Evolutionary conservation across 129 eudicot species (phyloP).

Genomic region (Scalesia atractyloides): DNA sequence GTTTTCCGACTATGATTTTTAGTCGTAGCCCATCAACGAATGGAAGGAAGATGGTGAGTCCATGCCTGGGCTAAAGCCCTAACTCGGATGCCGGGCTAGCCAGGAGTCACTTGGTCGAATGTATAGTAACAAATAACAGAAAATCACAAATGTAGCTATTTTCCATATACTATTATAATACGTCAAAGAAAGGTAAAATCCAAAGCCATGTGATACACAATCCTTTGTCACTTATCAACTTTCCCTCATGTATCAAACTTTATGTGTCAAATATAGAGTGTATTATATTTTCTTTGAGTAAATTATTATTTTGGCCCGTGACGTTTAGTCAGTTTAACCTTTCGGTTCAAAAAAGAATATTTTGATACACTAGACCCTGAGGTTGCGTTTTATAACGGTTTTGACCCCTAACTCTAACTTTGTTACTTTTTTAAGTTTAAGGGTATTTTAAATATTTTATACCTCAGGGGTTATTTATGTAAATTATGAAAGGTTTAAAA

Average conservation of each 20-base stretch:
- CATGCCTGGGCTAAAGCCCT: slow-evolving; percentile 14
- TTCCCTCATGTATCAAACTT: neutral
- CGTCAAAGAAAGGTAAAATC: neutral
- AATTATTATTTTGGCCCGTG: too few species aligned
- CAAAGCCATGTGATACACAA: neutral
- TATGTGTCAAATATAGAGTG: neutral
- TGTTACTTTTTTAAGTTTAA: too few species aligned
- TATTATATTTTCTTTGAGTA: too few species aligned
- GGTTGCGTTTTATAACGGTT: too few species aligned
- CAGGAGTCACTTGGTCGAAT: neutral
- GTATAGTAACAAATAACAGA: slow-evolving; percentile 18
- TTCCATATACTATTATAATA: neutral
- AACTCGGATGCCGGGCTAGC: slow-evolving; percentile 10
- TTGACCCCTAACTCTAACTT: too few species aligned
- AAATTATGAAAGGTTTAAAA: too few species aligned
- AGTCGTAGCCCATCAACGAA: slow-evolving; percentile 39
- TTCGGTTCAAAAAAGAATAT: too few species aligned
- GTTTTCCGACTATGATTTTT: slow-evolving; percentile 33
- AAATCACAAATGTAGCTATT: neutral
- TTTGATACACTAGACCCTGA: too few species aligned
- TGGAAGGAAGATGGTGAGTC: slow-evolving; percentile 39
- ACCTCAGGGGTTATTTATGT: too few species aligned
- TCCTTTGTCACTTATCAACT: neutral
- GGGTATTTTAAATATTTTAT: too few species aligned
- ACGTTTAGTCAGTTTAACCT: too few species aligned